These are phyloP conservation scores for Neurospora sp. DNA, from an alignment of 2,329 filamentous ascomycete species.

Conservation along the genomic window DNA sequence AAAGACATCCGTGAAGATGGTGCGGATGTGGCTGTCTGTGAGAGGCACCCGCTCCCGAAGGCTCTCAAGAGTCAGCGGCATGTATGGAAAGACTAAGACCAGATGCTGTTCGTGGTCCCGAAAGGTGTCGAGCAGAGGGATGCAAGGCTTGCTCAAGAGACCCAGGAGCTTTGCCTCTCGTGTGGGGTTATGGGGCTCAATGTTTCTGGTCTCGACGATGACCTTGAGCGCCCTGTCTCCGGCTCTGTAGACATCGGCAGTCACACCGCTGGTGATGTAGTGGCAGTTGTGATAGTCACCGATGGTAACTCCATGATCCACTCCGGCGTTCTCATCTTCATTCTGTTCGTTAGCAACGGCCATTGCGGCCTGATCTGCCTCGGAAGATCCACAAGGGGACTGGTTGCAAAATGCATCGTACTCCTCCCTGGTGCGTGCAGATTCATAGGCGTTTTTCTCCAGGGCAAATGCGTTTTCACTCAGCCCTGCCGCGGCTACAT, in stretches of 20 bases:
- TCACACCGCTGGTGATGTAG: slow-evolving; percentile 57
- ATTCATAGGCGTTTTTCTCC: slow-evolving; percentile 55
- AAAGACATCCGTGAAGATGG: slow-evolving; percentile 58
- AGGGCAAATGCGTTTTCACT: slow-evolving; percentile 46
- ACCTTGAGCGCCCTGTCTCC: slow-evolving; percentile 66
- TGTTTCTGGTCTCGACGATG: slow-evolving; percentile 61
- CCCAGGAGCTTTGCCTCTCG: slow-evolving; percentile 70
- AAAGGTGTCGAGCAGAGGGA: slow-evolving; percentile 66
- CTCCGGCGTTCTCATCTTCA: not conserved
- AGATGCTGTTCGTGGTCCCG: slow-evolving; percentile 60
- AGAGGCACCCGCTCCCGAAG: slow-evolving; percentile 46
- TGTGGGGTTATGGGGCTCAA: slow-evolving; percentile 71
- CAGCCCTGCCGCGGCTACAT: slow-evolving; percentile 13
- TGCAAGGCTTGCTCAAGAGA: slow-evolving; percentile 42
- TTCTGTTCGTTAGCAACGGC: slow-evolving; percentile 1
- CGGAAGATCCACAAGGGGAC: slow-evolving; percentile 9
- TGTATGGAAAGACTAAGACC: slow-evolving; percentile 76
- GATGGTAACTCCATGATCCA: slow-evolving; percentile 34
- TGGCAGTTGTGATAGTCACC: slow-evolving; percentile 44
- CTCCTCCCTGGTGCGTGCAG: slow-evolving; percentile 44
- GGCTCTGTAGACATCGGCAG: slow-evolving; percentile 73
- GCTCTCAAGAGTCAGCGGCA: slow-evolving; percentile 61
- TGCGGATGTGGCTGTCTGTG: slow-evolving; percentile 22
- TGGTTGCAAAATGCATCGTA: slow-evolving; percentile 37
- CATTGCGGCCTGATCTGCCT: slow-evolving; percentile 3